A percentile compares a stretch with the other conserved stretches of the same genome.
phyloP scores from a whole-genome alignment of 2,329 filamentous ascomycete species.

The Pseudonectria buxi region DNA sequence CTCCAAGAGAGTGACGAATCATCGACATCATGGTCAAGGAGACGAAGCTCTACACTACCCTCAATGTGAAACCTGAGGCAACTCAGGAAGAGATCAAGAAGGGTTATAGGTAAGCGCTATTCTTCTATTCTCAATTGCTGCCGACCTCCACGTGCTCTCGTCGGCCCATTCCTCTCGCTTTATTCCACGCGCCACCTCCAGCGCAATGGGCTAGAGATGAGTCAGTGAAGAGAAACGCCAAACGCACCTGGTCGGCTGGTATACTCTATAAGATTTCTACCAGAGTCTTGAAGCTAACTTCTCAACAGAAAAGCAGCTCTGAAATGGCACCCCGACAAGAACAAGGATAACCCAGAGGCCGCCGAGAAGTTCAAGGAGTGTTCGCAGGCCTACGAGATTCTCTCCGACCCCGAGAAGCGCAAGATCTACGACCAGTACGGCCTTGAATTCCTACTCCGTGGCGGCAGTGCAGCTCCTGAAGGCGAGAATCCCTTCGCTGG shows the following conservation, averaged over 20 bases:
- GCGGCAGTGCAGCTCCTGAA: constrained; percentile 59
- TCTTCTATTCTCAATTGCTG: no score
- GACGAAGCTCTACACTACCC: constrained; percentile 87
- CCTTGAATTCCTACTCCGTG: constrained; percentile 83
- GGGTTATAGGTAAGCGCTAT: constrained; percentile 69
- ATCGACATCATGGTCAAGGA: constrained; percentile 74
- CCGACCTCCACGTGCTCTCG: no score
- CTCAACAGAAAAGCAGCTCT: constrained; percentile 68
- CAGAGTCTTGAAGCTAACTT: no score
- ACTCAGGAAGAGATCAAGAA: constrained; percentile 96
- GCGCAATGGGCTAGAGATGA: no score
- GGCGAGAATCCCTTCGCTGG: no score
- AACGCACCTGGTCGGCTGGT: no score
- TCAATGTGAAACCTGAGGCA: constrained; percentile 72
- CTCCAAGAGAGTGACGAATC: background rate
- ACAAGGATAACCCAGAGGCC: constrained; percentile 80
- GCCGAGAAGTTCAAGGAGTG: constrained; percentile 97
- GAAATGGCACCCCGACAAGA: constrained; percentile 96
- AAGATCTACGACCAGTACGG: constrained; percentile 93
- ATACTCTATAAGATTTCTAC: no score
- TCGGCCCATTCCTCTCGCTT: no score
- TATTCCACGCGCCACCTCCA: no score
- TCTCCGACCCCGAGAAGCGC: constrained; percentile 94
- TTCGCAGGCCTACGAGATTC: constrained; percentile 95
- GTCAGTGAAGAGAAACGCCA: no score